These are phyloP conservation scores for Russula griseocarnosa DNA, from an alignment of 768 basidiomycete genomes.

Conservation along the genomic window DNA sequence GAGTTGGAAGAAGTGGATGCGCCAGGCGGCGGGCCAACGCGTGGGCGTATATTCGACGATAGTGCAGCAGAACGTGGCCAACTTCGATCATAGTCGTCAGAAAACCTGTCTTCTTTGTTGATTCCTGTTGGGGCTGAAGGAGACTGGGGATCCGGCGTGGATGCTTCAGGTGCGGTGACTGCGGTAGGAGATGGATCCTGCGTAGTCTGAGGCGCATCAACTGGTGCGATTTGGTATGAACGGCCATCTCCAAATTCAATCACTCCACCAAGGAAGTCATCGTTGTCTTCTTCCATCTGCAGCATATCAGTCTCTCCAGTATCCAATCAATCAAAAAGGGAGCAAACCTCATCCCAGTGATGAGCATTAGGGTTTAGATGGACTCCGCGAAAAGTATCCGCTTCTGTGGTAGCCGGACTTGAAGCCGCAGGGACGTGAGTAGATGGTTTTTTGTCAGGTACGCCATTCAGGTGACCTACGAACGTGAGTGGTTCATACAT, in stretches of 20 bases:
- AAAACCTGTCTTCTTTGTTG: conserved; percentile 83
- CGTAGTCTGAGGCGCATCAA: conserved; percentile 34
- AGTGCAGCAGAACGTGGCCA: conserved; percentile 77
- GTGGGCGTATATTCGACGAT: conserved; percentile 40
- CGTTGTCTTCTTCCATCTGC: conserved; percentile 89
- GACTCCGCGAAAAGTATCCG: conserved; percentile 91
- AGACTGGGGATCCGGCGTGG: conserved; percentile 3
- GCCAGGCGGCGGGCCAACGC: conserved; percentile 26
- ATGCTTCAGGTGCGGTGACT: conserved; percentile 7
- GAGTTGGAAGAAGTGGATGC: conserved; percentile 39
- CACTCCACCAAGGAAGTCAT: conserved; percentile 81
- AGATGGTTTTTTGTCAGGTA: conserved; percentile 40
- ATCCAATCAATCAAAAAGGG: not conserved
- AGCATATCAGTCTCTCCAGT: conserved; percentile 22
- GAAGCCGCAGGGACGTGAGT: conserved; percentile 51
- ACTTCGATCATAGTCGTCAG: conserved; percentile 92
- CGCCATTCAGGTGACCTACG: conserved; percentile 26
- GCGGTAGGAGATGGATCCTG: conserved; percentile 10
- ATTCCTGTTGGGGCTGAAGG: conserved; percentile 44
- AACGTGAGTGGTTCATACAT: conserved; percentile 16
- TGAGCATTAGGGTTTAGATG: conserved; percentile 91
- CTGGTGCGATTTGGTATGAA: conserved; percentile 76
- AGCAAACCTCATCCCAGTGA: conserved; percentile 95
- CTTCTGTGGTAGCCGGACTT: conserved; percentile 72
- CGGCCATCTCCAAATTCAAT: conserved; percentile 96